Evolutionary conservation across 2,329 filamentous ascomycete genomes (phyloP).

Genomic region (Botrytis porri): DNA sequence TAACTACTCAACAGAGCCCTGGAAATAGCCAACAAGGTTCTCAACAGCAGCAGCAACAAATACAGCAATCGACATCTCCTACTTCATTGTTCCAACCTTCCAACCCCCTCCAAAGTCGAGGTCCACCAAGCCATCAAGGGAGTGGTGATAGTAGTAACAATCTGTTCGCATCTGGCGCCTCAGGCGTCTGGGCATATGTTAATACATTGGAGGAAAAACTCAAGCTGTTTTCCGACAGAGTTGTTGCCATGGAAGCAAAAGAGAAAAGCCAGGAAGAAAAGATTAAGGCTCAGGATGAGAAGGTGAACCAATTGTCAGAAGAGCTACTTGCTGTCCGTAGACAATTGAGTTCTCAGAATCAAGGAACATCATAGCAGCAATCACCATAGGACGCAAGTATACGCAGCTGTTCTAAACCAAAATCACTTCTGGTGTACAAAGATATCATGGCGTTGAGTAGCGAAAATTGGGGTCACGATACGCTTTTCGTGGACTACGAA

Average conservation of each 20-base stretch:
- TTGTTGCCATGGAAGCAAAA: constrained; percentile 42
- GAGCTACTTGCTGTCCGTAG: constrained; percentile 33
- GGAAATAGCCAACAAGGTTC: constrained; percentile 25
- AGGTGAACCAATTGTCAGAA: constrained; percentile 35
- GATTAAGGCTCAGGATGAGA: constrained; percentile 26
- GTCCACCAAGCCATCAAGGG: constrained; percentile 36
- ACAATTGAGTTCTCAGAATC: constrained; percentile 30
- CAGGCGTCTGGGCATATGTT: constrained; percentile 70
- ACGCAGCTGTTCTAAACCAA: constrained; percentile 31
- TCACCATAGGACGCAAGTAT: constrained; percentile 30
- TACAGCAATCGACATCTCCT: constrained; percentile 28
- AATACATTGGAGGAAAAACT: constrained; percentile 63
- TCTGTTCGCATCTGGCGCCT: constrained; percentile 59
- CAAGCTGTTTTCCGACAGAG: constrained; percentile 46
- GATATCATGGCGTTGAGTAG: constrained; percentile 31
- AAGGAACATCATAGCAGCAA: constrained; percentile 30
- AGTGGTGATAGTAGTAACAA: constrained; percentile 59
- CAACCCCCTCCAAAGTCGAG: constrained; percentile 43
- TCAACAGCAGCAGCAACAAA: constrained; percentile 28
- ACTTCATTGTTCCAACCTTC: constrained; percentile 41
- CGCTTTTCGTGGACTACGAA: constrained; percentile 21
- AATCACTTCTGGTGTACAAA: constrained; percentile 28
- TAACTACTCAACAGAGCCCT: constrained; percentile 28
- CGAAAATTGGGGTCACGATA: constrained; percentile 25
- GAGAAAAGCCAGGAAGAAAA: constrained; percentile 33